These are phyloP conservation scores for Conticribra weissflogii DNA, from an alignment of 108 stramenopile species.

Conservation along the genomic window DNA sequence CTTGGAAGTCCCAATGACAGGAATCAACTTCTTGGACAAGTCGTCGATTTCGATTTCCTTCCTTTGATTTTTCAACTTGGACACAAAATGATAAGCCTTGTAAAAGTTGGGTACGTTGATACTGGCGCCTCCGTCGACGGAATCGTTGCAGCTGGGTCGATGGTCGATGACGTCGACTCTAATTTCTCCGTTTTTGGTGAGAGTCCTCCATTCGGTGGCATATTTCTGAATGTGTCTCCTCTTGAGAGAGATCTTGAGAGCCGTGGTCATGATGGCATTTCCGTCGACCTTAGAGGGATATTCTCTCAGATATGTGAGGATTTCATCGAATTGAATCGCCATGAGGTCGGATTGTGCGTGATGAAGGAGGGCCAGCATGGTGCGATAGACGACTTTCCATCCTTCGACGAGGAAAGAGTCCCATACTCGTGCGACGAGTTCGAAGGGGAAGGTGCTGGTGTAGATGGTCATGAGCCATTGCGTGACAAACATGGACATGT, in stretches of 20 bases:
- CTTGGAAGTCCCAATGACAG: constrained; percentile 6
- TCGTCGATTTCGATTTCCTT: constrained; percentile 10
- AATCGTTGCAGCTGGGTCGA: constrained; percentile 1
- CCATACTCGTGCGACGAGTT: constrained; percentile 93
- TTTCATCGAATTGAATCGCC: constrained; percentile 71
- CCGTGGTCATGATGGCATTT: constrained; percentile 58
- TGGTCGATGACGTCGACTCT: constrained; percentile 10
- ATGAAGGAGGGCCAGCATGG: constrained; percentile 88
- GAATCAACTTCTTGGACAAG: constrained; percentile 14
- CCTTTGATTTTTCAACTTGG: neutral
- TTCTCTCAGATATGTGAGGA: constrained; percentile 71
- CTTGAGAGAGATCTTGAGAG: constrained; percentile 72
- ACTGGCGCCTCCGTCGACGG: neutral
- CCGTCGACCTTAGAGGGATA: constrained; percentile 69
- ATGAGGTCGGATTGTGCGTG: constrained; percentile 57
- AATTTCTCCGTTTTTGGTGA: constrained; percentile 2
- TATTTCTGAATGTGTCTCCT: constrained; percentile 71
- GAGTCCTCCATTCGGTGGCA: constrained; percentile 40
- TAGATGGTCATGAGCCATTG: constrained; percentile 97
- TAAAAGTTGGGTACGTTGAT: neutral
- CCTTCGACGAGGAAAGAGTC: constrained; percentile 89
- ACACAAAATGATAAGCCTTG: constrained; percentile 11
- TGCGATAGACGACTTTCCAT: constrained; percentile 93
- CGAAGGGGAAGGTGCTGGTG: constrained; percentile 93
- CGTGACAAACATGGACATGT: constrained; percentile 95